phyloP scores from a whole-genome alignment of 441 rosid species.

The Croton laevigatus region DNA sequence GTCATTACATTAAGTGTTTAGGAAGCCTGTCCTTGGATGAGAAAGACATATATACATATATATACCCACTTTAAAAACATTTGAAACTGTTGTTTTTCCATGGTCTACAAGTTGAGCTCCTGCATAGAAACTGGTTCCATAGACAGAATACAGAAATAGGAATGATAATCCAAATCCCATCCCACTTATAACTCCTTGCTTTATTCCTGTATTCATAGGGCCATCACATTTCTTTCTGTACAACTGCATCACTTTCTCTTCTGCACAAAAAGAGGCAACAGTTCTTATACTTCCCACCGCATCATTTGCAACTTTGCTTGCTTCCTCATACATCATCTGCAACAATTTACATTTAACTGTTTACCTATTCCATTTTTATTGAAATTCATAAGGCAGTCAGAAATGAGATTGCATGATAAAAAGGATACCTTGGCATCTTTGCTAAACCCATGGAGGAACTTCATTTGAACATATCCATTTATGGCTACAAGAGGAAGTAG shows the following conservation, averaged over 20 bases:
- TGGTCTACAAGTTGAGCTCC: slow-evolving; percentile 62
- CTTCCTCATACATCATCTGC: slow-evolving; percentile 83
- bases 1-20: slow-evolving; percentile 23
- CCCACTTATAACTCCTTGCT: slow-evolving; percentile 67
- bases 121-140: slow-evolving; percentile 61
- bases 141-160: slow-evolving; percentile 48
- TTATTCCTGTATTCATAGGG: slow-evolving; percentile 62
- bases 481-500: slow-evolving; percentile 55
- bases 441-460: slow-evolving; percentile 64
- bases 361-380: background rate
- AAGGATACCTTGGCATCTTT: slow-evolving; percentile 58
- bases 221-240: slow-evolving; percentile 63
- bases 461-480: slow-evolving; percentile 50
- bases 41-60: background rate
- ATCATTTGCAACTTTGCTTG: slow-evolving; percentile 77
- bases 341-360: slow-evolving; percentile 8
- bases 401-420: background rate
- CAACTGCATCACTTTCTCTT: slow-evolving; percentile 66
- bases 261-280: slow-evolving; percentile 80
- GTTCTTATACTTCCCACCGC: slow-evolving; percentile 87
- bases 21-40: too few relatives aligned
- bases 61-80: slow-evolving; percentile 55
- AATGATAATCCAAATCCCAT: slow-evolving; percentile 58
- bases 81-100: slow-evolving; percentile 46
- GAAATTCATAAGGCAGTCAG: background rate